phyloP scores from a whole-genome alignment of 257 asterid species.

The Fraxinus americana region DNA sequence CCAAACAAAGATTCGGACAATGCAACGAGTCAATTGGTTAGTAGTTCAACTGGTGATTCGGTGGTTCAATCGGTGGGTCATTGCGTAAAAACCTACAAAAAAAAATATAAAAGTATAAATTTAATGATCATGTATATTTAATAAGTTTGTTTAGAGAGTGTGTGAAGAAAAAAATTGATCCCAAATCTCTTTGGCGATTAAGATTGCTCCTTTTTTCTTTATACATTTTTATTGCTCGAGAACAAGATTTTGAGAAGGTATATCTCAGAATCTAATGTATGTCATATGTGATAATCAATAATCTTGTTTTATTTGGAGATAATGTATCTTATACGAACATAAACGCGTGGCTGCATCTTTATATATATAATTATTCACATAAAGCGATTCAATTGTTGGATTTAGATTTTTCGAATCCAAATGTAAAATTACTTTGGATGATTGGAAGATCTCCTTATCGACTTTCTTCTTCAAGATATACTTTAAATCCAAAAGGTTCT shows the following conservation, averaged over 20 bases:
- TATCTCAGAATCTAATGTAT: neutral
- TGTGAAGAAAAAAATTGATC: too few species aligned
- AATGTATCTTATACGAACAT: slow-evolving; percentile 14
- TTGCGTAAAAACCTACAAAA: too few species aligned
- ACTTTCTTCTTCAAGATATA: neutral
- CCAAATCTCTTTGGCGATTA: neutral
- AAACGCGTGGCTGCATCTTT: neutral
- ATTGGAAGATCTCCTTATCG: neutral
- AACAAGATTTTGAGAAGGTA: slow-evolving; percentile 12
- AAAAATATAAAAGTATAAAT: too few species aligned
- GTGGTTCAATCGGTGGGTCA: too few species aligned
- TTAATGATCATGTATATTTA: too few species aligned
- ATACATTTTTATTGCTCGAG: neutral
- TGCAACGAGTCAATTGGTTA: too few species aligned
- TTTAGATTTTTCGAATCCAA: slow-evolving; percentile 17
- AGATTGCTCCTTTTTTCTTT: neutral
- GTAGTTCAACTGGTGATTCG: too few species aligned
- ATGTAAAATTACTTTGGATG: slow-evolving; percentile 9
- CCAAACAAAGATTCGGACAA: too few species aligned
- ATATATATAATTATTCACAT: neutral
- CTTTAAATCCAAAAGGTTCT: too few species aligned
- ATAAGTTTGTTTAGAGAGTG: too few species aligned
- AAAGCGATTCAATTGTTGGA: neutral
- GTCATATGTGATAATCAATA: neutral
- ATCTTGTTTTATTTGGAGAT: neutral